phyloP scores from a whole-genome alignment of 352 stramenopile genomes.

The Thalassiosira livingstoniorum region DNA sequence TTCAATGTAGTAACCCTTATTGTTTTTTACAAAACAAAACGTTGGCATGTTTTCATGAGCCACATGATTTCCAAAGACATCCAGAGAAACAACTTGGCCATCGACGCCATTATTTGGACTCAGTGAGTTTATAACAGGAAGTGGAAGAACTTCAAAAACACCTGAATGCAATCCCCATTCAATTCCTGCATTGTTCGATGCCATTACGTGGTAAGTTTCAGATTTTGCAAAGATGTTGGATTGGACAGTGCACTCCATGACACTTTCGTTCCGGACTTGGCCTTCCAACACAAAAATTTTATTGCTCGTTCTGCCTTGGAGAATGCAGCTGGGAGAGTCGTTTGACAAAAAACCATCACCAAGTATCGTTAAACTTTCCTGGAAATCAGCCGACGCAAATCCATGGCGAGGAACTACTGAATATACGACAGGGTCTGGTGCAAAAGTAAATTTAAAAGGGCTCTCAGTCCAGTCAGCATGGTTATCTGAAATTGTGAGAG shows the following conservation, averaged over 20 bases:
- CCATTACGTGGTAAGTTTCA: constrained; percentile 1
- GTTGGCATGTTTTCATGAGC: background rate
- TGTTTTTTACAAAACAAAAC: constrained; percentile 27
- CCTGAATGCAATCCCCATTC: constrained; percentile 5
- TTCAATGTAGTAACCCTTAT: constrained; percentile 1
- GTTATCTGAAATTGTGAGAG: constrained; percentile 46
- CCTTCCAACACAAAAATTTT: constrained; percentile 3
- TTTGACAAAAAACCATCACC: constrained; percentile 8
- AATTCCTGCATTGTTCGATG: constrained; percentile 25
- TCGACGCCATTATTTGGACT: constrained; percentile 17
- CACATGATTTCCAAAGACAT: constrained; percentile 22
- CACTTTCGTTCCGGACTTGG: constrained; percentile 7
- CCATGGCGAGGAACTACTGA: constrained; percentile 4
- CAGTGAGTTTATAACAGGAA: constrained; percentile 32
- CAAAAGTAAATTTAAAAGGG: constrained; percentile 6
- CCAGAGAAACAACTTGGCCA: constrained; percentile 7
- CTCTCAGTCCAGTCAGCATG: constrained; percentile 4
- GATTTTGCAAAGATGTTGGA: background rate
- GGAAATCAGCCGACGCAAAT: constrained; percentile 19
- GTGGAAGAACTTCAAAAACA: constrained; percentile 10
- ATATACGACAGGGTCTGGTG: constrained; percentile 14
- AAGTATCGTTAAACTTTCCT: constrained; percentile 14
- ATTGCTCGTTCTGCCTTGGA: constrained; percentile 10
- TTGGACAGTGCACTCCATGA: constrained; percentile 15
- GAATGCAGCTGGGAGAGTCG: constrained; percentile 10